These are phyloP conservation scores for Aquilaria yunnanensis DNA, from an alignment of 345 rosid genomes.

Conservation along the genomic window DNA sequence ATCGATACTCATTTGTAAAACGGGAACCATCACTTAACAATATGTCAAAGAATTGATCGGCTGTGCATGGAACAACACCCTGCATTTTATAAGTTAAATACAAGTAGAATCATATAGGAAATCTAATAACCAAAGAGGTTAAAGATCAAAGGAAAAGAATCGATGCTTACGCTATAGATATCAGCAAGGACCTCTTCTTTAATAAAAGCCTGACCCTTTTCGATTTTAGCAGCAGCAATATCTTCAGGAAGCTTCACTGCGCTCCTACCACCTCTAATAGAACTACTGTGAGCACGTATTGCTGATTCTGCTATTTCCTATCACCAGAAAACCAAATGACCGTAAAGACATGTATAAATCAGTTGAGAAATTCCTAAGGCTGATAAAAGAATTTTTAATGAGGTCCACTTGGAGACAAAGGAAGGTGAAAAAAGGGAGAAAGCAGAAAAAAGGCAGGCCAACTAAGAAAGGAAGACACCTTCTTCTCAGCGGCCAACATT, in stretches of 20 bases:
- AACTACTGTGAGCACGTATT: slow-evolving; percentile 91
- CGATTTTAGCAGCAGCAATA: slow-evolving; percentile 31
- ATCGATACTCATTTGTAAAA: slow-evolving; percentile 60
- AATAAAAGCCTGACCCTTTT: slow-evolving; percentile 59
- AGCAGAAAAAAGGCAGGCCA: neutral
- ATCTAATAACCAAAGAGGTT: neutral
- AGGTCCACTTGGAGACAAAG: neutral
- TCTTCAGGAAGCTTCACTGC: slow-evolving; percentile 43
- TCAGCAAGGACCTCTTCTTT: slow-evolving; percentile 83
- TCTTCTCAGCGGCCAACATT: slow-evolving; percentile 85
- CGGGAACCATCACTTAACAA: slow-evolving; percentile 64
- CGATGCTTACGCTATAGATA: slow-evolving; percentile 51
- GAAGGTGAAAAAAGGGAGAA: neutral
- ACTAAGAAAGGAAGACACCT: slow-evolving; percentile 36
- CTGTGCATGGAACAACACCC: slow-evolving; percentile 71
- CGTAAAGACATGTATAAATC: slow-evolving; percentile 1
- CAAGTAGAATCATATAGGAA: slow-evolving; percentile 8
- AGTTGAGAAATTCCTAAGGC: neutral
- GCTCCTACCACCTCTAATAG: slow-evolving; percentile 50
- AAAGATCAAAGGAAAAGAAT: slow-evolving; percentile 9
- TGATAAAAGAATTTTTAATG: neutral
- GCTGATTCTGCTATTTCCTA: slow-evolving; percentile 88
- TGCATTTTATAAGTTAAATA: slow-evolving; percentile 27
- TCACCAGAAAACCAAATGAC: slow-evolving; percentile 16
- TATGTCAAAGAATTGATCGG: slow-evolving; percentile 56